Evolutionary conservation across 768 basidiomycete genomes (phyloP).

Genomic region (Artomyces pyxidatus): DNA sequence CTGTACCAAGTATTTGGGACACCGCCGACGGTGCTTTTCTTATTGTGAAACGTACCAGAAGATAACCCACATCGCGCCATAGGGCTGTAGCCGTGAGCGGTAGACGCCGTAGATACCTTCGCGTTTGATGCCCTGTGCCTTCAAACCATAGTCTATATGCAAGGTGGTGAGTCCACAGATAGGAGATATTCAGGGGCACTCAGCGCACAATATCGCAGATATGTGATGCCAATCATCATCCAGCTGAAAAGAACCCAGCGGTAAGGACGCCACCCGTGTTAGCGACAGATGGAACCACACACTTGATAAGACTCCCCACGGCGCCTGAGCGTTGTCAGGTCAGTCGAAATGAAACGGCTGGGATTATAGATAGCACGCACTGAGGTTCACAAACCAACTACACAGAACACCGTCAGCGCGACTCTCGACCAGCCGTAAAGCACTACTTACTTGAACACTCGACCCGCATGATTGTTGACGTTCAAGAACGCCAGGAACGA

Average conservation of each 20-base stretch:
- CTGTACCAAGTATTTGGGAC: neutral
- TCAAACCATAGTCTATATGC: slow-evolving; percentile 14
- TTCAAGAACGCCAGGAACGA: slow-evolving; percentile 15
- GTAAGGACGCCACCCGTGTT: slow-evolving; percentile 4
- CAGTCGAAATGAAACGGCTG: neutral
- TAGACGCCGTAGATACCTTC: slow-evolving; percentile 1
- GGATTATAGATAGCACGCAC: too few relatives aligned
- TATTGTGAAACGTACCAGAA: slow-evolving; percentile 15
- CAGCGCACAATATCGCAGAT: slow-evolving; percentile 14
- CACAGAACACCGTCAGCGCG: neutral
- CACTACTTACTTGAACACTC: slow-evolving; percentile 11
- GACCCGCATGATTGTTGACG: slow-evolving; percentile 3
- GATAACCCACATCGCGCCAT: slow-evolving; percentile 14
- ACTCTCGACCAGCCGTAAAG: neutral
- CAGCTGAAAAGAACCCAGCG: slow-evolving; percentile 8
- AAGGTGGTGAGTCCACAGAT: neutral
- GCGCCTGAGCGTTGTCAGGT: slow-evolving; percentile 8
- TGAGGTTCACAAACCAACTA: slow-evolving; percentile 14
- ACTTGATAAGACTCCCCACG: slow-evolving; percentile 16
- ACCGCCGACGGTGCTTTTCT: too few relatives aligned
- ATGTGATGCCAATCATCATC: slow-evolving; percentile 15
- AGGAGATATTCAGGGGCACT: neutral
- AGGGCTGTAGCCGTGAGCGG: slow-evolving; percentile 14
- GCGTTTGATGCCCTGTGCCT: slow-evolving; percentile 2
- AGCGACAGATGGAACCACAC: neutral